These are phyloP conservation scores for Ormosia semicastrata DNA, from an alignment of 306 rosid species.

Conservation along the genomic window DNA sequence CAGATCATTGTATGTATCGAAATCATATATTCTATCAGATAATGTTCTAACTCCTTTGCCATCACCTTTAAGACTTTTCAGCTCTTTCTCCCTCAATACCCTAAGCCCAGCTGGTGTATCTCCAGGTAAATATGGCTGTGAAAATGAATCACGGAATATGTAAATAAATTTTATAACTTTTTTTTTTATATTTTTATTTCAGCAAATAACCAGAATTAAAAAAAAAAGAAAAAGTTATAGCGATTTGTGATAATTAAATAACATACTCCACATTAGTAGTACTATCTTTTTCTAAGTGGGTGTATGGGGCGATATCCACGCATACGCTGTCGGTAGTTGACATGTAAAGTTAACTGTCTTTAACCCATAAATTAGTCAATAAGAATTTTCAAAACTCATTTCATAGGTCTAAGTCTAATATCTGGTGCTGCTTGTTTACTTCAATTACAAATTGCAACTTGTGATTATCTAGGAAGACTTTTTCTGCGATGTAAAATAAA, in stretches of 20 bases:
- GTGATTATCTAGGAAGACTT: neutral
- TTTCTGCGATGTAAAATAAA: neutral
- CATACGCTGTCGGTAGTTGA: slow-evolving; percentile 6
- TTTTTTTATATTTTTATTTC: neutral
- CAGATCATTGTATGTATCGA: slow-evolving; percentile 69
- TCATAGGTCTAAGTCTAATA: neutral
- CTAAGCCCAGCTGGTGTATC: slow-evolving; percentile 75
- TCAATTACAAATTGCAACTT: slow-evolving; percentile 1
- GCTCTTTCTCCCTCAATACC: slow-evolving; percentile 65
- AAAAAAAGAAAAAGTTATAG: neutral
- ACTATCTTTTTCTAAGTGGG: neutral
- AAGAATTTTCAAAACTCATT: neutral
- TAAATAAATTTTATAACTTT: neutral
- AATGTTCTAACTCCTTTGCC: slow-evolving; percentile 62
- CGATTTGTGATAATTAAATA: neutral
- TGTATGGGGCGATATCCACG: neutral
- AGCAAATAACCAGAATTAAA: neutral
- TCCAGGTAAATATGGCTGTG: slow-evolving; percentile 73
- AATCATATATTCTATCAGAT: slow-evolving; percentile 71
- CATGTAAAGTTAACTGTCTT: neutral
- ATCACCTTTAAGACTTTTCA: slow-evolving; percentile 61
- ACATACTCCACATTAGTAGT: neutral
- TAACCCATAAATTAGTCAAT: neutral
- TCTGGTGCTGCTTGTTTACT: slow-evolving; percentile 2
- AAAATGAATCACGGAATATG: slow-evolving; percentile 20